phyloP scores from a whole-genome alignment of 352 stramenopile genomes.

The Elongisporangium anandrum region DNA sequence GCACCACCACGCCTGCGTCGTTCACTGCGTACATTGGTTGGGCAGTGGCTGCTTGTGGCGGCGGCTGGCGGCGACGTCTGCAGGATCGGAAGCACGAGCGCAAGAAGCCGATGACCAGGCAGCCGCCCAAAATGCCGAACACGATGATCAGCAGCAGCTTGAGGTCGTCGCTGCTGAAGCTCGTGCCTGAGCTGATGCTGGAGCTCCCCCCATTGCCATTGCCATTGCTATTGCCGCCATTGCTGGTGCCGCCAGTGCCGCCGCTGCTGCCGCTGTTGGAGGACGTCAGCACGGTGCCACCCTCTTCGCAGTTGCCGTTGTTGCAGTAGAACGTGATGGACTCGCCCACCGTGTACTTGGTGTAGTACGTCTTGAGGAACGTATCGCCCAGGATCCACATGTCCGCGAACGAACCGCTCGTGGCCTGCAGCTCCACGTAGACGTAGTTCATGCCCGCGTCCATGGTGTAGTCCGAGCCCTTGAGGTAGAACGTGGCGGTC shows the following conservation, averaged over 20 bases:
- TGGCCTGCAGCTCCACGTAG: conserved; percentile 38
- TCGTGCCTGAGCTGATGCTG: conserved; percentile 9
- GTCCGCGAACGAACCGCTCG: conserved; percentile 26
- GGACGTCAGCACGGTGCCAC: conserved; percentile 3
- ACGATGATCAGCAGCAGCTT: conserved; percentile 28
- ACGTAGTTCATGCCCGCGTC: conserved; percentile 15
- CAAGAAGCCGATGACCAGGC: too few species aligned
- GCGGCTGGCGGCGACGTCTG: too few species aligned
- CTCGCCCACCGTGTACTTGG: conserved; percentile 56
- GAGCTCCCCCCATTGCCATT: too few species aligned
- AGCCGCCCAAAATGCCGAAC: conserved; percentile 13
- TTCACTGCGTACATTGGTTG: too few species aligned
- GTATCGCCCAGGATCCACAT: conserved; percentile 79
- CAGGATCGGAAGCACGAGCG: too few species aligned
- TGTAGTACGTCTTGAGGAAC: conserved; percentile 78
- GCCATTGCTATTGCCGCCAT: too few species aligned
- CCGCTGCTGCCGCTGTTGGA: neutral
- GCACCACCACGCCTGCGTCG: too few species aligned
- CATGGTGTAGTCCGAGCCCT: conserved; percentile 52
- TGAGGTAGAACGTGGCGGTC: conserved; percentile 49
- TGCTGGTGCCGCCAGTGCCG: conserved; percentile 9
- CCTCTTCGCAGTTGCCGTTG: conserved; percentile 31
- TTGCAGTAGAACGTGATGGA: conserved; percentile 67
- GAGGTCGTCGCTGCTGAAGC: conserved; percentile 13
- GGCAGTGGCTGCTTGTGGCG: too few species aligned